These are phyloP conservation scores for Wallacemonas sp. DNA, from an alignment of 208 protist genomes.

Conservation along the genomic window DNA sequence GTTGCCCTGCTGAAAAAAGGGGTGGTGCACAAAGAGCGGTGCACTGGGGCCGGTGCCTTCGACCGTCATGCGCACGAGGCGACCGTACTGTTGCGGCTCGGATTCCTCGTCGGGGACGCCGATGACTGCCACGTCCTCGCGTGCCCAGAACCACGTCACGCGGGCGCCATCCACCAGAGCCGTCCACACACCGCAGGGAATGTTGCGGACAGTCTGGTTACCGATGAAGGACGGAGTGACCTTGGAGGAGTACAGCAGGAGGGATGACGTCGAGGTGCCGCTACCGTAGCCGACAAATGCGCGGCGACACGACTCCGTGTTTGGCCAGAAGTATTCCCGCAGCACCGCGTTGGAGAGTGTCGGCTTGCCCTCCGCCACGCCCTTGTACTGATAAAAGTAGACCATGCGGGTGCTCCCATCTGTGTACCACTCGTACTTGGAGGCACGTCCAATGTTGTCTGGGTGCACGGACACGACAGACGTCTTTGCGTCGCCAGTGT, in stretches of 20 bases:
- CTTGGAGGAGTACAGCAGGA: constrained; percentile 20
- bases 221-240: constrained; percentile 30
- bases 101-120: neutral
- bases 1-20: constrained; percentile 40
- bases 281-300: constrained; percentile 26
- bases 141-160: constrained; percentile 45
- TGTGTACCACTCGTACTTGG: constrained; percentile 38
- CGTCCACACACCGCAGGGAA: constrained; percentile 40
- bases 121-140: neutral
- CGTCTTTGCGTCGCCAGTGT: neutral
- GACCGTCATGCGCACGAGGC: constrained; percentile 43
- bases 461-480: constrained; percentile 13
- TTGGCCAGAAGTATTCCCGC: constrained; percentile 37
- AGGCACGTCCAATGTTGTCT: constrained; percentile 25
- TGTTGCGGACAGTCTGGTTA: constrained; percentile 36
- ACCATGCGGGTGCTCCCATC: constrained; percentile 17
- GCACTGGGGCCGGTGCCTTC: constrained; percentile 15
- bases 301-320: constrained; percentile 24
- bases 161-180: constrained; percentile 17
- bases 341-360: constrained; percentile 7
- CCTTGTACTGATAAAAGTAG: constrained; percentile 21
- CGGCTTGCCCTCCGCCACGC: constrained; percentile 9
- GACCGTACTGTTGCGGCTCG: neutral
- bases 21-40: constrained; percentile 50
- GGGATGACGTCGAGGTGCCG: neutral